These are phyloP conservation scores for Mortierella sp. DNA, from an alignment of 371 early-diverging fungal genomes.

Conservation along the genomic window DNA sequence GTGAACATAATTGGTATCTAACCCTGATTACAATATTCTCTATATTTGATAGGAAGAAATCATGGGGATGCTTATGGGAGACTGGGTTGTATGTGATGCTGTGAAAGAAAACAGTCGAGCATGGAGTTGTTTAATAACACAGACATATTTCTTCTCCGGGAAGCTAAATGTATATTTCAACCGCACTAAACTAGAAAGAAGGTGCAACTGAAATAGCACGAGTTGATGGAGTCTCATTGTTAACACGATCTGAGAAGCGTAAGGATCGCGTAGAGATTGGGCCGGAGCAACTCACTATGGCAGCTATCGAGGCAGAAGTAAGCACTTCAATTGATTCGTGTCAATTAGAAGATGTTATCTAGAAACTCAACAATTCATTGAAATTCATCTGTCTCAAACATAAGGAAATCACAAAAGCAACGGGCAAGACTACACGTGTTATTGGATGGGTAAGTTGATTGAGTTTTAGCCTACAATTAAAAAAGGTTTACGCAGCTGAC, in stretches of 20 bases:
- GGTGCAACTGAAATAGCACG: constrained; percentile 57
- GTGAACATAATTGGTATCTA: background rate
- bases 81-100: constrained; percentile 64
- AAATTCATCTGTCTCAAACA: too few species aligned
- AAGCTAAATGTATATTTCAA: background rate
- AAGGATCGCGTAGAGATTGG: constrained; percentile 81
- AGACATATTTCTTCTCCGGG: background rate
- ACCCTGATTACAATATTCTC: background rate
- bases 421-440: constrained; percentile 65
- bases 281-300: constrained; percentile 73
- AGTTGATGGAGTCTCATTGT: constrained; percentile 67
- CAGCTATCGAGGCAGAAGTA: constrained; percentile 76
- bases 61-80: constrained; percentile 79
- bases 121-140: background rate
- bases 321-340: background rate
- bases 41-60: constrained; percentile 69
- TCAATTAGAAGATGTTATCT: background rate
- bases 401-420: constrained; percentile 61
- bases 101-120: background rate
- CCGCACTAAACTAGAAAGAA: constrained; percentile 12
- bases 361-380: background rate
- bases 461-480: background rate
- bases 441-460: constrained; percentile 75
- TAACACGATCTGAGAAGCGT: constrained; percentile 80
- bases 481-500: too few species aligned